A percentile compares a stretch with the other conserved stretches of the same genome.
phyloP scores from a whole-genome alignment of 805 yeast species.

The Ogataea haglerorum region DNA sequence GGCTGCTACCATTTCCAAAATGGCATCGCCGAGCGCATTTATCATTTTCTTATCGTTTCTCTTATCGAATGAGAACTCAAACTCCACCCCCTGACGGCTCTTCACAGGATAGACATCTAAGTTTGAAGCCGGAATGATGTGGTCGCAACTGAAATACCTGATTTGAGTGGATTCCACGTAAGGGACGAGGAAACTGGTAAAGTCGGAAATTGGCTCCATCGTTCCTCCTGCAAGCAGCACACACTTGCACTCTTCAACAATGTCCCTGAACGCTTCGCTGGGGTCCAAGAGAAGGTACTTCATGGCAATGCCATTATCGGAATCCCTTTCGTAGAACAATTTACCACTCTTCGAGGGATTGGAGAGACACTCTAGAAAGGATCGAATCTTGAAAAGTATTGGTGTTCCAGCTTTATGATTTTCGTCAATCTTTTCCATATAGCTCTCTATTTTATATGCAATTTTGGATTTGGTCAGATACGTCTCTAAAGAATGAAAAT shows the following conservation, averaged over 20 bases:
- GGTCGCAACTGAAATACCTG: slow-evolving; percentile 69
- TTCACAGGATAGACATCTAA: slow-evolving; percentile 57
- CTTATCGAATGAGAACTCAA: slow-evolving; percentile 69
- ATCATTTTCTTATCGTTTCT: slow-evolving; percentile 49
- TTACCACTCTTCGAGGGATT: slow-evolving; percentile 81
- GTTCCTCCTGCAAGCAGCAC: slow-evolving; percentile 92
- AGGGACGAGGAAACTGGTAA: slow-evolving; percentile 63
- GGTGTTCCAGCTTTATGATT: slow-evolving; percentile 37
- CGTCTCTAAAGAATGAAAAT: slow-evolving; percentile 61
- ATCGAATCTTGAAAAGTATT: slow-evolving; percentile 58
- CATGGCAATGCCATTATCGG: slow-evolving; percentile 36
- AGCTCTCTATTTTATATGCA: slow-evolving; percentile 79
- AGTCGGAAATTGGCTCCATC: slow-evolving; percentile 85
- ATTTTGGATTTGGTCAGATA: slow-evolving; percentile 69
- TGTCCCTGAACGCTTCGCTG: slow-evolving; percentile 59
- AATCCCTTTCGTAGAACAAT: slow-evolving; percentile 54
- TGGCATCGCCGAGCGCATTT: slow-evolving; percentile 44
- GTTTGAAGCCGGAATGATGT: slow-evolving; percentile 72
- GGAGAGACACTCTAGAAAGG: slow-evolving; percentile 60
- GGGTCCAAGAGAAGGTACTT: slow-evolving; percentile 81
- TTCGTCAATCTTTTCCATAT: slow-evolving; percentile 29
- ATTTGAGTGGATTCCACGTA: slow-evolving; percentile 41
- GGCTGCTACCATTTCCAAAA: slow-evolving; percentile 39
- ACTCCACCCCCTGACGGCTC: slow-evolving; percentile 23
- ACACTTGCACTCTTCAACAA: slow-evolving; percentile 63